Evolutionary conservation across 1,284 basidiomycete species (phyloP).

Genomic region (Ustanciosporium gigantosporum): DNA sequence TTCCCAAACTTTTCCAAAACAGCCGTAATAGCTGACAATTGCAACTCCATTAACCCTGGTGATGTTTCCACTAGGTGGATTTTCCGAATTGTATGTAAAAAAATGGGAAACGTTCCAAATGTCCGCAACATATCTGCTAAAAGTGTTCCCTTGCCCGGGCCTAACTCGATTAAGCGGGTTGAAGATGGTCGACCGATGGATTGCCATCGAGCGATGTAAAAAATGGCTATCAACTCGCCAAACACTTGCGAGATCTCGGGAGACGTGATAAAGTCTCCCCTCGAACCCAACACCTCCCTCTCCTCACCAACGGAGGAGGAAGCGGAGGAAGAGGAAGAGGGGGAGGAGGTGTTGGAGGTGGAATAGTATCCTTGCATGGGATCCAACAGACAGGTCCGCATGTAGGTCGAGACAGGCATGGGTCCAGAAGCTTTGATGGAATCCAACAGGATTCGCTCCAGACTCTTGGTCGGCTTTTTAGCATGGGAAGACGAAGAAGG

Average conservation of each 20-base stretch:
- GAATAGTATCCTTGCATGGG: slow-evolving; percentile 58
- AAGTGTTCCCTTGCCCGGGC: slow-evolving; percentile 89
- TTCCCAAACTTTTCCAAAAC: slow-evolving; percentile 35
- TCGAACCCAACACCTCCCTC: slow-evolving; percentile 76
- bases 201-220: slow-evolving; percentile 81
- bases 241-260: slow-evolving; percentile 97
- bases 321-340: neutral
- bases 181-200: slow-evolving; percentile 66
- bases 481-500: neutral
- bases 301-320: no score
- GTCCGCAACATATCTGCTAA: slow-evolving; percentile 83
- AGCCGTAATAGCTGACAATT: slow-evolving; percentile 31
- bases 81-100: slow-evolving; percentile 37
- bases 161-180: slow-evolving; percentile 83
- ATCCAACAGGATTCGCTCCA: slow-evolving; percentile 32
- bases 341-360: slow-evolving; percentile 34
- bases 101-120: slow-evolving; percentile 46
- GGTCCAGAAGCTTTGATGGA: slow-evolving; percentile 46
- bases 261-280: slow-evolving; percentile 93
- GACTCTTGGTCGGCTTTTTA: slow-evolving; percentile 15
- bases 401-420: slow-evolving; percentile 57
- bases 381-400: slow-evolving; percentile 57
- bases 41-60: slow-evolving; percentile 46
- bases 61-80: slow-evolving; percentile 59
- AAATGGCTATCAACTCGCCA: slow-evolving; percentile 72